Evolutionary conservation across 1,139 yeast species (phyloP).

Genomic region (Saccharomyces hybrid): DNA sequence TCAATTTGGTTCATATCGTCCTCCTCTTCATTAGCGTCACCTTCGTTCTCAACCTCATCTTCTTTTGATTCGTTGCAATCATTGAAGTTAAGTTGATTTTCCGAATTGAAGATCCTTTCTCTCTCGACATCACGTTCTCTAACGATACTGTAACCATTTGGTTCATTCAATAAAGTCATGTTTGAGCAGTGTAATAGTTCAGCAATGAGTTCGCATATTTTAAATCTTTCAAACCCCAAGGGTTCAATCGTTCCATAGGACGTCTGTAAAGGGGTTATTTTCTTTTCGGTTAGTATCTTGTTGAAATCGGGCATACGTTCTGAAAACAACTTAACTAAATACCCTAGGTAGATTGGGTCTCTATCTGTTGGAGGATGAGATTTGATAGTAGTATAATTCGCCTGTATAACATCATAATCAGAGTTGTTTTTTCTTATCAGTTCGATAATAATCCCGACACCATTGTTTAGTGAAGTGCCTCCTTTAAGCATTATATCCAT

Average conservation of each 20-base stretch:
- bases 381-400: conserved; percentile 76
- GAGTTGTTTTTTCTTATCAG: conserved; percentile 92
- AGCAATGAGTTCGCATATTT: conserved; percentile 91
- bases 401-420: conserved; percentile 88
- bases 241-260: conserved; percentile 79
- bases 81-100: not conserved
- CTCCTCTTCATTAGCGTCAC: conserved; percentile 3
- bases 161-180: conserved; percentile 86
- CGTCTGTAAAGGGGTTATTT: conserved; percentile 46
- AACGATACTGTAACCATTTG: conserved; percentile 71
- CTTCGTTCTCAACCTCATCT: not conserved
- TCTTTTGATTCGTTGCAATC: conserved; percentile 2
- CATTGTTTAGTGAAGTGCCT: conserved; percentile 87
- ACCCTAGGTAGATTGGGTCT: conserved; percentile 91
- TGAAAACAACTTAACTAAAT: conserved; percentile 74
- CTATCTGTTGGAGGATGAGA: conserved; percentile 93
- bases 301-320: conserved; percentile 66
- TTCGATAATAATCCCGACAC: conserved; percentile 93
- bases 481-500: conserved; percentile 85
- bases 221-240: conserved; percentile 90
- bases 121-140: conserved; percentile 69
- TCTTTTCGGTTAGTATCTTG: conserved; percentile 39
- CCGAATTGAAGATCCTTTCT: conserved; percentile 13
- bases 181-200: conserved; percentile 93
- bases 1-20: conserved; percentile 5